Percentiles rank a stretch among this genome's conserved stretches.
Conservation (phyloP, 345 rosid species). For the Gossypium longicalyx region DNA sequence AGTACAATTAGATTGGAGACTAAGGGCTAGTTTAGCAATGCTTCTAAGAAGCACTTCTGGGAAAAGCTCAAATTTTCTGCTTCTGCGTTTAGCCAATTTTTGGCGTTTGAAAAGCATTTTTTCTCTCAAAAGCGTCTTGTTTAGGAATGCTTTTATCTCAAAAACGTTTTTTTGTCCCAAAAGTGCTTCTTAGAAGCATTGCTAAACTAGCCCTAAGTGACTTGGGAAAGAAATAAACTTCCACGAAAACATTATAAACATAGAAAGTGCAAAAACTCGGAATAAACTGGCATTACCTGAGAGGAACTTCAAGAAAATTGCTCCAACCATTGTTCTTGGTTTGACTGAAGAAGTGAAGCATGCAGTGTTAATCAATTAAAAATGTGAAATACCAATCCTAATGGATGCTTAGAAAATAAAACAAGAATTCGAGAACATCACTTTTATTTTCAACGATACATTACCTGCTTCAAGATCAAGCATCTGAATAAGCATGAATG, state of each 20-base stretch:
- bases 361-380: conserved; percentile 20
- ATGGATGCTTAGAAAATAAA: background rate
- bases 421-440: conserved; percentile 21
- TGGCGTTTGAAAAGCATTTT: too few relatives aligned
- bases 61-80: too few relatives aligned
- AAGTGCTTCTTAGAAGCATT: too few relatives aligned
- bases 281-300: conserved; percentile 45
- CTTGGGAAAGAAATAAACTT: background rate
- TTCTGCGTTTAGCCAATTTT: too few relatives aligned
- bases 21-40: too few relatives aligned
- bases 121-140: too few relatives aligned
- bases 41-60: too few relatives aligned
- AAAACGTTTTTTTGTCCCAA: too few relatives aligned
- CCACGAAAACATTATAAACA: background rate
- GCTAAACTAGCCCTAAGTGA: background rate
- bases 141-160: too few relatives aligned
- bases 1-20: background rate
- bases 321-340: conserved; percentile 77
- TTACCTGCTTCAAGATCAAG: conserved; percentile 98
- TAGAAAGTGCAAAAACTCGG: background rate
- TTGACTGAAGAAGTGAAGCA: conserved; percentile 53
- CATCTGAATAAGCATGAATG: conserved; percentile 99
- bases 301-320: conserved; percentile 82
- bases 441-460: background rate
- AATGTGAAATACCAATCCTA: background rate